phyloP scores from a whole-genome alignment of 2,329 filamentous ascomycete genomes.

The Pseudogymnoascus verrucosus region DNA sequence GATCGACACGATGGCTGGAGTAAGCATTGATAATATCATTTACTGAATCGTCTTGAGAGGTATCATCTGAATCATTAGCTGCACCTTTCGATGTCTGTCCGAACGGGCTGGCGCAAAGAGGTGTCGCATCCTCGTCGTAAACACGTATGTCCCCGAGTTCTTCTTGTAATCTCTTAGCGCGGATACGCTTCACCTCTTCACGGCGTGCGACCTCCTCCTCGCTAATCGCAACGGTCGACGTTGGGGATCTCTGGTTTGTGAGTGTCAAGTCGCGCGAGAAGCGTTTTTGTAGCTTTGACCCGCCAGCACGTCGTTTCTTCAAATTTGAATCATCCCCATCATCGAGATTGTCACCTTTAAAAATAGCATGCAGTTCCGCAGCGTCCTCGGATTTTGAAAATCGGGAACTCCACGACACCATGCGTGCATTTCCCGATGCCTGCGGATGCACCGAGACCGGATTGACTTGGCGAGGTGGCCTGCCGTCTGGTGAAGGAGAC shows the following conservation, averaged over 20 bases:
- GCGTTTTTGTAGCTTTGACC: constrained; percentile 34
- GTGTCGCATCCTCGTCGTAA: constrained; percentile 31
- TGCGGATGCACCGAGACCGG: constrained; percentile 10
- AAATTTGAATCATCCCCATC: constrained; percentile 32
- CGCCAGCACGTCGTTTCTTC: constrained; percentile 38
- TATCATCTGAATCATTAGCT: neutral
- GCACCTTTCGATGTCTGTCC: neutral
- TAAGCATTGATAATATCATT: constrained; percentile 13
- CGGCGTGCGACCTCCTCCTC: constrained; percentile 47
- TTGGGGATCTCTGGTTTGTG: constrained; percentile 33
- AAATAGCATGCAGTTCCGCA: constrained; percentile 22
- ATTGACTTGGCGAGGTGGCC: constrained; percentile 18
- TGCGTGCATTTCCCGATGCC: constrained; percentile 1
- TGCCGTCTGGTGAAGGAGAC: constrained; percentile 25
- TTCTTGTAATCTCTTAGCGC: constrained; percentile 49
- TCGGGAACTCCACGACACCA: constrained; percentile 13
- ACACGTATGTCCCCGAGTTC: constrained; percentile 43
- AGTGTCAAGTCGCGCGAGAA: constrained; percentile 37
- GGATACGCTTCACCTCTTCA: constrained; percentile 47
- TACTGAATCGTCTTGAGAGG: constrained; percentile 14
- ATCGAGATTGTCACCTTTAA: constrained; percentile 16
- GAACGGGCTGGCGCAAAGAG: constrained; percentile 16
- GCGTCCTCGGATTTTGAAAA: constrained; percentile 19
- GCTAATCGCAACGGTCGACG: constrained; percentile 36
- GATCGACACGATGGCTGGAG: constrained; percentile 11